Evolutionary conservation across 805 yeast species (phyloP).

Genomic region (Wickerhamomyces bisporus): DNA sequence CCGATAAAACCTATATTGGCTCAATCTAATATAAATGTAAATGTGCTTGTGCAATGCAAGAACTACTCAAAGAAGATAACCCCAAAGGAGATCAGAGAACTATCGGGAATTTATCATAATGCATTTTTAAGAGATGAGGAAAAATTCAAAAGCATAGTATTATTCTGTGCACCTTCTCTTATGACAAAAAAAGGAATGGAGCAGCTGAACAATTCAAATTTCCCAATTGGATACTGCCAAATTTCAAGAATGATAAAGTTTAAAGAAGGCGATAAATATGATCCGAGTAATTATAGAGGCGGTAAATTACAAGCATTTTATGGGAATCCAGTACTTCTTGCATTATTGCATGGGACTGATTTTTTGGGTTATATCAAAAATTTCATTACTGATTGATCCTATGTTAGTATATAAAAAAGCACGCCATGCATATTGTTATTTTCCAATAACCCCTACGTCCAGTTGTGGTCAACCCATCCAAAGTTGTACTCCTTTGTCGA

Average conservation of each 20-base stretch:
- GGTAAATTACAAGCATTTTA: conserved; percentile 9
- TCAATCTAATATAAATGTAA: conserved; percentile 6
- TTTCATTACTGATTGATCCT: neutral
- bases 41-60: conserved; percentile 23
- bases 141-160: conserved; percentile 11
- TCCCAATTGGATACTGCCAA: conserved; percentile 20
- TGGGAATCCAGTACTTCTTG: conserved; percentile 13
- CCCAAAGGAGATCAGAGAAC: conserved; percentile 23
- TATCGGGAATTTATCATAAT: conserved; percentile 18
- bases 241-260: conserved; percentile 9
- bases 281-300: conserved; percentile 4
- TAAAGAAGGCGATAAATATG: conserved; percentile 8
- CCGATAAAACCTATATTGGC: conserved; percentile 8
- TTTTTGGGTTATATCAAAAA: neutral
- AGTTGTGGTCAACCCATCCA: no score
- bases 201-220: conserved; percentile 15
- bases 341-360: conserved; percentile 12
- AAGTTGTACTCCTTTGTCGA: no score
- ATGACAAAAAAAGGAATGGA: conserved; percentile 18
- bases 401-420: no score
- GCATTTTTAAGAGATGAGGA: conserved; percentile 11
- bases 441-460: no score
- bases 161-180: conserved; percentile 18
- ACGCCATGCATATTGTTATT: no score
- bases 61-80: conserved; percentile 18